Base-by-base conservation (phyloP, 306 rosid genomes). In the Oemleria cerasiformis region DNA sequence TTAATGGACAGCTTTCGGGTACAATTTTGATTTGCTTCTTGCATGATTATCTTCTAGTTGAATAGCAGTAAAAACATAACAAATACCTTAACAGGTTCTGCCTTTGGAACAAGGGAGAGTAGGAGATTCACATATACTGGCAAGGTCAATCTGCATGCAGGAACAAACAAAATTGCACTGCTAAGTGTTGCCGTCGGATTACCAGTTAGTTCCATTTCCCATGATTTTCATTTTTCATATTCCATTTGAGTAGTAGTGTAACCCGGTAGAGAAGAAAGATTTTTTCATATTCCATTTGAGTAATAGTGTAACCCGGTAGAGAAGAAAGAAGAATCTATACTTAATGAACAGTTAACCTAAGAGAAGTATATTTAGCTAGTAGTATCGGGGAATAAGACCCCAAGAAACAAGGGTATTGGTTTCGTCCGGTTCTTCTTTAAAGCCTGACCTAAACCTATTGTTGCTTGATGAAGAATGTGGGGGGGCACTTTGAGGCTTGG, bases 101-200 rank as follows among this genome's bases (percentile, higher is more conserved):
- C 90, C 70, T 88, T 73, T 75, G 99, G 99, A 79, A 81, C 97
- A 6, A 85, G 99, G 86, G 86, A 86, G 82, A 80, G 75, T 71
- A 84, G 96, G 86, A 91, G 92, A 79, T 86, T 95, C 84, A 89
- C 77, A 53, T 95, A 89, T 73, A 92, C 70, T 15, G 97, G 96
- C 65, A 74, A 87, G 51, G 90, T 86, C 65, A 86, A 91, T 78
- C 88, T 95, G 65, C 93, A 39, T 58, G 83, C 97, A 1, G 97
- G 99, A 80, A 84, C 72, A 68, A 95, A 95, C 93, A 87, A 71
- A 77, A 84, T 95, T 74, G 96, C 97, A 19, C 83, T 95, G 55
- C 88, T 95, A 73, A 95, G 99, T 63, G 96, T 95, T 79, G 96
- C 99, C 53, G 92, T 95, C 70, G 99, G 99, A 63, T 88, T 95